Evolutionary conservation across 192 early-diverging fungal genomes (phyloP).

Genomic region (Coemansia sp.): DNA sequence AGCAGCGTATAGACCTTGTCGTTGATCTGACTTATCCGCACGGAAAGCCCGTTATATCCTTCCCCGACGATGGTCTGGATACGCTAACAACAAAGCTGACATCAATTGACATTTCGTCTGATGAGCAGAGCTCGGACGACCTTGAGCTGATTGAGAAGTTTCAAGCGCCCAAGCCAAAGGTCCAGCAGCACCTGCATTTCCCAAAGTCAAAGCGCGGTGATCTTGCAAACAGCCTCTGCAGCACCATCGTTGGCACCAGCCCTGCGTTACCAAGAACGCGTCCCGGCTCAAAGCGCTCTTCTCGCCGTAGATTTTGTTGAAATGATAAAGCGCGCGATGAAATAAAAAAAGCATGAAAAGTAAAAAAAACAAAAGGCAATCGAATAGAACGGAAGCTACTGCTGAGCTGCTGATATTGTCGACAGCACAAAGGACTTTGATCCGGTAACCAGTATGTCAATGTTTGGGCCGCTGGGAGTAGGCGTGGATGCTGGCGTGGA

Average conservation of each 20-base stretch:
- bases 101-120: constrained; percentile 31
- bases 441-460: constrained; percentile 45
- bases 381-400: constrained; percentile 3
- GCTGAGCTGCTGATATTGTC: constrained; percentile 18
- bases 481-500: background rate
- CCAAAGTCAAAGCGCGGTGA: constrained; percentile 6
- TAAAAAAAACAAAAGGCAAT: background rate
- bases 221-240: background rate
- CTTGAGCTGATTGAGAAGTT: constrained; percentile 5
- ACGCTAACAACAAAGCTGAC: constrained; percentile 12
- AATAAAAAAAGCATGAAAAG: background rate
- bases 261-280: background rate
- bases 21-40: constrained; percentile 30
- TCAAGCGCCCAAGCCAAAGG: background rate
- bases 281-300: background rate
- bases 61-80: constrained; percentile 13
- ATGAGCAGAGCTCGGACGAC: constrained; percentile 29
- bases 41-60: background rate
- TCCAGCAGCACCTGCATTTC: constrained; percentile 1
- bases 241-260: background rate
- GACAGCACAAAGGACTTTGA: constrained; percentile 46
- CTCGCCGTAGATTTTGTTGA: constrained; percentile 1
- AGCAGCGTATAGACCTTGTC: constrained; percentile 4
- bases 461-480: background rate
- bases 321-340: too few species aligned